Evolutionary conservation across 164 flowering plant genomes (phyloP), one percentile per base, ranked within the genome.

Genomic region (Hamamelis virginiana): DNA sequence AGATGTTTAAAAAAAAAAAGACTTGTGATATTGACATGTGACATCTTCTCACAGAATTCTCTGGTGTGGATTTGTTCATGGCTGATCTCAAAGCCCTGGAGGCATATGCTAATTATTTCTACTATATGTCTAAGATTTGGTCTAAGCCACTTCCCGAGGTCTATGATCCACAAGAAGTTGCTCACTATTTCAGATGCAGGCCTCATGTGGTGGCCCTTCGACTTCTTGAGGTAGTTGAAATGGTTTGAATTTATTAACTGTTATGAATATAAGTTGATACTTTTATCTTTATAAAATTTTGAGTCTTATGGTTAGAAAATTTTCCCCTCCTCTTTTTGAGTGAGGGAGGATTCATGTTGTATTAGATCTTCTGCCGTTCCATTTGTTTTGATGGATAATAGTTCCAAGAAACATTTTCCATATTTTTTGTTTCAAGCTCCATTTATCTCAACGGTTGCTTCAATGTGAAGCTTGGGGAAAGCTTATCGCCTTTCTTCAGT

Each of bases 121-220:
- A 83, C 62, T 76, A 69, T 78, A 70, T 80, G 12, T 70, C 88
- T 15, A 89, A 82, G 78, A 69, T 77, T 63, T 91, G 94, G 97
- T 84, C 96, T 9, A 87, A 76, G 83, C 99, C 99, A 72, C 93
- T 95, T 76, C 99, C 97, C 48, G 99, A 95, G 79, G 74, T 67
- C 45, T 95, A 95, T 77, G 89, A 92, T 76, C 88, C 97, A 28
- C 62, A 86, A 59, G 83, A 77, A 70, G 84, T 91, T 78, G 79
- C 85, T 52, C 81, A 84, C 22, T 95, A 95, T 68, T 95, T 95
- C 77, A 83, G 67, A 72, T 82, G 87, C 75, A 84, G 98, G 79
- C 98, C 97, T 69, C 98, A 95, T 77, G 71, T 95, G 13, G 85
- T 95, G 71, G 86, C 87, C 65, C 76, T 95, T 74, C 85, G 98